A percentile compares a stretch with the other conserved stretches of the same genome.
These are phyloP conservation scores for Agrostemma githago DNA, from an alignment of 148 eudicot genomes.

Conservation along the genomic window DNA sequence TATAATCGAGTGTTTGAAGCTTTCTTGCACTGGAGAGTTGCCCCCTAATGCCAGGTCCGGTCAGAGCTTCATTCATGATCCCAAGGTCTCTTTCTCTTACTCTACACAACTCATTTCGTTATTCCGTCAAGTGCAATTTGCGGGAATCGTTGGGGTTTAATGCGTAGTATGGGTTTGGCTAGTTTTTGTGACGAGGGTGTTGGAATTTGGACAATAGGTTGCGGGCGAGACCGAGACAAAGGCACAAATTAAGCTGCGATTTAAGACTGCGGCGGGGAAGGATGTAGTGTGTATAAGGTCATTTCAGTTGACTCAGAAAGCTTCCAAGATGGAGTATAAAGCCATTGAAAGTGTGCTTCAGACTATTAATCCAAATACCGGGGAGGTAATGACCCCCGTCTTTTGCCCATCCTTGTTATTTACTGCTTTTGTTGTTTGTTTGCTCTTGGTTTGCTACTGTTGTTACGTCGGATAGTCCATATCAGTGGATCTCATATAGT, in stretches of 20 bases:
- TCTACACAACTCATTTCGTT: no score
- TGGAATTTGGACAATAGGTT: slow-evolving; percentile 44
- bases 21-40: slow-evolving; percentile 92
- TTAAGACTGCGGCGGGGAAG: slow-evolving; percentile 92
- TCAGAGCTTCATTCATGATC: slow-evolving; percentile 96
- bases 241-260: slow-evolving; percentile 94
- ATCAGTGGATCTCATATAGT: background rate
- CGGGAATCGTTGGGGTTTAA: background rate
- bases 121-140: no score
- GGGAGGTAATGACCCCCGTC: slow-evolving; percentile 55
- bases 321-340: slow-evolving; percentile 93
- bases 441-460: background rate
- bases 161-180: background rate
- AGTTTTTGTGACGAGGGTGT: background rate
- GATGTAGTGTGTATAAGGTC: slow-evolving; percentile 98
- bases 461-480: background rate
- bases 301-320: slow-evolving; percentile 92
- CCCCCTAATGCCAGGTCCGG: slow-evolving; percentile 98
- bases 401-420: background rate
- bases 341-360: slow-evolving; percentile 97
- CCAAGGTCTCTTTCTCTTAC: slow-evolving; percentile 44
- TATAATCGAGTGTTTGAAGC: slow-evolving; percentile 92
- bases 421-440: background rate
- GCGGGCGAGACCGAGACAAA: slow-evolving; percentile 98
- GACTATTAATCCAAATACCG: slow-evolving; percentile 90